Evolutionary conservation across 2,329 filamentous ascomycete species (phyloP).

Genomic region (Ceratocystis albifundus): DNA sequence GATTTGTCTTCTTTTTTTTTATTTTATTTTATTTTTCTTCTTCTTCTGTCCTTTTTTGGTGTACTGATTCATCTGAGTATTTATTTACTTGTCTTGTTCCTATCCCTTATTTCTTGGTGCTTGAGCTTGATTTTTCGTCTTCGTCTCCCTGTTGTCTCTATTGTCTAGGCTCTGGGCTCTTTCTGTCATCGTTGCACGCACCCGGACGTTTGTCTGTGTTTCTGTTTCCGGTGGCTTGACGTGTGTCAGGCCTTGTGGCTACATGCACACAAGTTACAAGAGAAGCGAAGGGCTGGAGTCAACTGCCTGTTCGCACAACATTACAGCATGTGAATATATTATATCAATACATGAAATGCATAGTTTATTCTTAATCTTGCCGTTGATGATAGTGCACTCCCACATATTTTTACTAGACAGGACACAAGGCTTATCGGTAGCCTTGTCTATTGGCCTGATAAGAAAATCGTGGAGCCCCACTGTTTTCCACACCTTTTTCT

Average conservation of each 20-base stretch:
- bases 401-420: no score
- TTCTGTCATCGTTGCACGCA: background rate
- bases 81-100: background rate
- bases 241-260: background rate
- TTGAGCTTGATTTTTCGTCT: no score
- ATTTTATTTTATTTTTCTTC: background rate
- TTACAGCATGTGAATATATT: constrained; percentile 8
- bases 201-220: background rate
- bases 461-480: no score
- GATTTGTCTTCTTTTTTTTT: background rate
- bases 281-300: background rate
- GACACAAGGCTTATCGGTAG: no score
- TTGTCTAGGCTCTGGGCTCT: background rate
- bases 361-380: background rate
- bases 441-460: no score
- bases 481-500: no score
- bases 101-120: background rate
- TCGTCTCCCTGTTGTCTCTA: no score
- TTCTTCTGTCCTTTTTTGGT: background rate
- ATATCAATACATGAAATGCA: background rate
- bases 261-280: background rate
- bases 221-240: background rate
- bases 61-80: background rate
- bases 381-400: no score
- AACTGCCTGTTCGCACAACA: background rate